A percentile compares a stretch with the other conserved stretches of the same genome.
phyloP scores from a whole-genome alignment of 2,329 filamentous ascomycete genomes.

The Colletotrichum sp. region DNA sequence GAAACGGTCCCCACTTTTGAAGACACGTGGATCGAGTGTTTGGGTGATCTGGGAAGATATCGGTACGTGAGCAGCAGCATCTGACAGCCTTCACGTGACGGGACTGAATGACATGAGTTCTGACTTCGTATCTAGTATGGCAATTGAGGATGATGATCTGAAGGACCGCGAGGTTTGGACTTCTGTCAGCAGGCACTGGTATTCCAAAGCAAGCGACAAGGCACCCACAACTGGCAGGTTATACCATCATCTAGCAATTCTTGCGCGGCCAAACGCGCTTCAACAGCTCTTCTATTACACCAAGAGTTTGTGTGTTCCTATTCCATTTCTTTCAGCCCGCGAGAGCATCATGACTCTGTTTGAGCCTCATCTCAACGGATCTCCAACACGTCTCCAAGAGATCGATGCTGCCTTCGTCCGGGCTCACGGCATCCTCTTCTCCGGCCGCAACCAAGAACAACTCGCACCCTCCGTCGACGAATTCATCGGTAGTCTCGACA shows the following conservation, averaged over 20 bases:
- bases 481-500: conserved; percentile 60
- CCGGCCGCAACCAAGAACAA: neutral
- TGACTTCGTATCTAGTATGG: conserved; percentile 60
- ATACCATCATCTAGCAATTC: conserved; percentile 86
- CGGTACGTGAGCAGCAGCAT: conserved; percentile 23
- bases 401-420: neutral
- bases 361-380: conserved; percentile 53
- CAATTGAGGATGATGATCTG: conserved; percentile 83
- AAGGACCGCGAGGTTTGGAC: conserved; percentile 82
- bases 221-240: conserved; percentile 77
- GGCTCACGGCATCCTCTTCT: neutral
- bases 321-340: conserved; percentile 71
- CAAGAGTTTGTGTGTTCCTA: conserved; percentile 71
- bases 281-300: conserved; percentile 76
- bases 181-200: conserved; percentile 81
- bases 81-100: neutral
- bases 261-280: conserved; percentile 71
- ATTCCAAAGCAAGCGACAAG: conserved; percentile 79
- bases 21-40: conserved; percentile 92
- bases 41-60: conserved; percentile 86
- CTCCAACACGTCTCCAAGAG: neutral
- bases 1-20: conserved; percentile 85
- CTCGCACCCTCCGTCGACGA: neutral
- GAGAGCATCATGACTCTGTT: conserved; percentile 76
- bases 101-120: rapidly evolving